These are phyloP conservation scores for Solanum tarijense DNA, from an alignment of 257 asterid genomes.

Conservation along the genomic window DNA sequence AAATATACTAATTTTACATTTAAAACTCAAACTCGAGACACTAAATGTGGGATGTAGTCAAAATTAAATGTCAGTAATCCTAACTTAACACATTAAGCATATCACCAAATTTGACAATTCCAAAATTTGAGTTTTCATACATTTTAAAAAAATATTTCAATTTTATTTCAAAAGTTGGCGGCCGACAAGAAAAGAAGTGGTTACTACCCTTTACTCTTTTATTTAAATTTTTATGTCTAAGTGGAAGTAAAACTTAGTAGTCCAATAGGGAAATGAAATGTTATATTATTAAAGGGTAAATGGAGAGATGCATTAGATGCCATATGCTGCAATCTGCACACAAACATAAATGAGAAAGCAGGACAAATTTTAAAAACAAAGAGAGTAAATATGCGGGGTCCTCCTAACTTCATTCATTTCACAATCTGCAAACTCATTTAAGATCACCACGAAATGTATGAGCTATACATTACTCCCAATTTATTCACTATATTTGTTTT, in stretches of 20 bases:
- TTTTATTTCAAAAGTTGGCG: too few relatives aligned
- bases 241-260: background rate
- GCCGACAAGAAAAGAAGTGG: too few relatives aligned
- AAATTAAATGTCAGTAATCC: background rate
- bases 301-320: background rate
- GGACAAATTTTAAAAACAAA: conserved; percentile 7
- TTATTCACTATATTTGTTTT: background rate
- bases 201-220: background rate
- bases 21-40: background rate
- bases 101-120: background rate
- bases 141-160: background rate
- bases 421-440: conserved; percentile 14
- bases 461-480: conserved; percentile 3
- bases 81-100: background rate
- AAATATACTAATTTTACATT: background rate
- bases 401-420: conserved; percentile 18
- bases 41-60: background rate
- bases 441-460: conserved; percentile 16
- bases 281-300: background rate
- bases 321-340: background rate
- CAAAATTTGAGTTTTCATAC: background rate
- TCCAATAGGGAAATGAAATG: background rate
- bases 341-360: background rate
- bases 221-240: background rate
- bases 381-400: conserved; percentile 15